Percentiles rank a stretch among this genome's conserved stretches.
phyloP scores from a whole-genome alignment of 371 early-diverging fungal genomes.

The Mucor velutinosus region DNA sequence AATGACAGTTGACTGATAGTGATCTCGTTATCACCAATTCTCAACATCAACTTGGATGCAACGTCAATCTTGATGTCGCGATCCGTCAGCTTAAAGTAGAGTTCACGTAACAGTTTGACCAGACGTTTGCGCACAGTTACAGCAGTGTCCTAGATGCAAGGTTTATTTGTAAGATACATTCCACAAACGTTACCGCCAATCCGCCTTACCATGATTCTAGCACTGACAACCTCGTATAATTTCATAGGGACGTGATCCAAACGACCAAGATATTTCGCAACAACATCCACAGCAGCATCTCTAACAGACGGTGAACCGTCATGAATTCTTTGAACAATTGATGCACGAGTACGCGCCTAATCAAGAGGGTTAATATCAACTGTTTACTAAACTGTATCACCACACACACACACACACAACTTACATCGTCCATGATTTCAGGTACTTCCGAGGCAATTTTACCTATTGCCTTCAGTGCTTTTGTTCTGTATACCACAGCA shows the following conservation, averaged over 20 bases:
- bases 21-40: constrained; percentile 81
- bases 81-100: constrained; percentile 61
- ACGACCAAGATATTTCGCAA: constrained; percentile 77
- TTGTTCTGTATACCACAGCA: constrained; percentile 70
- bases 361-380: not conserved
- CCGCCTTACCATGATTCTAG: constrained; percentile 63
- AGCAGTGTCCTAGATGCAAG: constrained; percentile 74
- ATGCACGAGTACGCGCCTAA: constrained; percentile 64
- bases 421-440: constrained; percentile 59
- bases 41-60: constrained; percentile 69
- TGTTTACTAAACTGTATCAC: too few relatives aligned
- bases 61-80: constrained; percentile 67
- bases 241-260: constrained; percentile 62
- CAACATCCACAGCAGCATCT: constrained; percentile 87
- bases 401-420: not conserved
- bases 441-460: constrained; percentile 69
- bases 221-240: constrained; percentile 77
- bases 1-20: constrained; percentile 74
- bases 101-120: constrained; percentile 73
- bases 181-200: not conserved
- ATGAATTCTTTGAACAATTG: constrained; percentile 73
- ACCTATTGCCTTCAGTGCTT: constrained; percentile 77
- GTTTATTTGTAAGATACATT: not conserved
- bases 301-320: constrained; percentile 89
- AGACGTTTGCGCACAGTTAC: constrained; percentile 85